These are phyloP conservation scores for Colletotrichum sp. DNA, from an alignment of 2,329 filamentous ascomycete species.

Conservation along the genomic window DNA sequence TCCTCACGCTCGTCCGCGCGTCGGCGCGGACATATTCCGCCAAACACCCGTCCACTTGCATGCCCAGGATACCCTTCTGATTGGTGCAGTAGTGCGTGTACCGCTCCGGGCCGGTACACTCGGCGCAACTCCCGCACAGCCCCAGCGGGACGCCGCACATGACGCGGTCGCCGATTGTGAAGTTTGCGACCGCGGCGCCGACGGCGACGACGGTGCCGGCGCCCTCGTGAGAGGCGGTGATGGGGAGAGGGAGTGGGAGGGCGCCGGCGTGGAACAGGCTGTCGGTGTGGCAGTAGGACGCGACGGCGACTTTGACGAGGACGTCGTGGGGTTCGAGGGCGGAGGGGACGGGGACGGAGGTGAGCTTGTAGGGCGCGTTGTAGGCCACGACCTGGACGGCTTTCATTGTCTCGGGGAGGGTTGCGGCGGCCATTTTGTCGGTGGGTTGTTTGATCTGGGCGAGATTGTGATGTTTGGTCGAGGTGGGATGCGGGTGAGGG, in stretches of 20 bases:
- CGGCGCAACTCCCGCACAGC: constrained; percentile 56
- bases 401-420: constrained; percentile 30
- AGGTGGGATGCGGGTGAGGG: not conserved
- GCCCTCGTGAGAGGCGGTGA: constrained; percentile 62
- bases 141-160: constrained; percentile 60
- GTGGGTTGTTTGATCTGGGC: not conserved
- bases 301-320: constrained; percentile 64
- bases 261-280: constrained; percentile 56
- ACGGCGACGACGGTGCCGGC: constrained; percentile 57
- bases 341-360: constrained; percentile 51
- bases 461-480: not conserved
- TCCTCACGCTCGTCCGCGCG: constrained; percentile 43
- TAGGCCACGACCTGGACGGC: constrained; percentile 41
- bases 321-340: constrained; percentile 55
- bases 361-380: constrained; percentile 60
- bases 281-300: constrained; percentile 69
- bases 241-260: constrained; percentile 53
- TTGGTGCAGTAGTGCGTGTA: constrained; percentile 57
- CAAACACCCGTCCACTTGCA: constrained; percentile 58
- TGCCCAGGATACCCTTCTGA: constrained; percentile 50
- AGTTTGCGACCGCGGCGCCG: constrained; percentile 44
- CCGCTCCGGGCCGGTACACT: constrained; percentile 55
- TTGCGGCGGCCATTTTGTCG: not conserved
- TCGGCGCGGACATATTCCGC: constrained; percentile 62
- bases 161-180: constrained; percentile 57